These are phyloP conservation scores for Ustilago shanxiensis DNA, from an alignment of 1,284 basidiomycete genomes.

Conservation along the genomic window DNA sequence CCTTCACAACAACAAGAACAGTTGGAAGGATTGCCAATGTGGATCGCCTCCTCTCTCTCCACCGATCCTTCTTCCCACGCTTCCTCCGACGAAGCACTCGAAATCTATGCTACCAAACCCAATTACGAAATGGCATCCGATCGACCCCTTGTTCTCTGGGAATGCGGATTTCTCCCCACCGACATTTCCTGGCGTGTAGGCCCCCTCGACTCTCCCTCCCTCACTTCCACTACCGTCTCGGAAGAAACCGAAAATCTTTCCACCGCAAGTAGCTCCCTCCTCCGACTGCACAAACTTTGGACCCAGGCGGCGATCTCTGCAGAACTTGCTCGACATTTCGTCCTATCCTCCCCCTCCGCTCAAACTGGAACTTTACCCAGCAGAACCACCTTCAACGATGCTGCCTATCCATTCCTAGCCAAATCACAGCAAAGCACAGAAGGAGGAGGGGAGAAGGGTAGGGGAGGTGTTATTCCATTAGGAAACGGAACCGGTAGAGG, in stretches of 20 bases:
- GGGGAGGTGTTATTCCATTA: slow-evolving; percentile 24
- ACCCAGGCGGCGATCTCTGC: slow-evolving; percentile 51
- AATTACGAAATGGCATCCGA: slow-evolving; percentile 93
- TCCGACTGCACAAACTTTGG: slow-evolving; percentile 56
- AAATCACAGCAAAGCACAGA: not conserved
- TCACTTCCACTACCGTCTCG: slow-evolving; percentile 2
- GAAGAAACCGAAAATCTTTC: slow-evolving; percentile 6
- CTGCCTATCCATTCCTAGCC: slow-evolving; percentile 25
- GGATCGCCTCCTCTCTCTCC: slow-evolving; percentile 21
- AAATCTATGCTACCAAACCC: slow-evolving; percentile 75
- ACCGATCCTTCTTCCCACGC: not conserved
- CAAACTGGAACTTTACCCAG: slow-evolving; percentile 13
- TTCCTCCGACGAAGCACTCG: slow-evolving; percentile 17
- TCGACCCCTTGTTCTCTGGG: slow-evolving; percentile 91
- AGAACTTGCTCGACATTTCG: slow-evolving; percentile 61
- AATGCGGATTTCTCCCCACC: slow-evolving; percentile 81
- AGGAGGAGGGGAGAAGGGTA: not conserved
- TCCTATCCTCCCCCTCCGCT: slow-evolving; percentile 40
- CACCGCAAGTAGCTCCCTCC: slow-evolving; percentile 13
- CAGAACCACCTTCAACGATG: slow-evolving; percentile 18
- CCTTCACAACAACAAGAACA: not conserved
- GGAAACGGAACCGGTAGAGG: slow-evolving; percentile 39
- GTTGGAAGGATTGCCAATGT: slow-evolving; percentile 25
- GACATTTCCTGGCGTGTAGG: slow-evolving; percentile 83
- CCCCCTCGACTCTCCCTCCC: slow-evolving; percentile 70